Conservation (phyloP, 169 alveolate genomes). For the Cryptosporidium ubiquitum region DNA sequence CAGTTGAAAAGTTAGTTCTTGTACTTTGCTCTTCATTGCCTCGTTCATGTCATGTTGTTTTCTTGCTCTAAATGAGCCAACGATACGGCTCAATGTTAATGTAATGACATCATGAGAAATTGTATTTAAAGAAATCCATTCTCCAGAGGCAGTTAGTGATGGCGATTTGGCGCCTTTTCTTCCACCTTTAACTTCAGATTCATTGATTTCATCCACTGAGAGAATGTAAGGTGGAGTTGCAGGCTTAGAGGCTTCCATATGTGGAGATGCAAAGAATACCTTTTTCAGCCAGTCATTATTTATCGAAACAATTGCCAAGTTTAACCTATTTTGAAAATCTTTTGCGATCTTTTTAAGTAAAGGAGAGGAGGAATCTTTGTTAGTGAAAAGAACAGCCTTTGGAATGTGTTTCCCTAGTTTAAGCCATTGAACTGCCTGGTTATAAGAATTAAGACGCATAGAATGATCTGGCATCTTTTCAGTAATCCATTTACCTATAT, state of each 20-base stretch:
- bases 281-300: constrained; percentile 34
- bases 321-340: constrained; percentile 52
- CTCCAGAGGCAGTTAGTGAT: constrained; percentile 49
- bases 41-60: constrained; percentile 25
- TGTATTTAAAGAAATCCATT: constrained; percentile 59
- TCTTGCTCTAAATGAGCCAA: constrained; percentile 68
- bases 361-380: constrained; percentile 49
- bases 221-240: constrained; percentile 45
- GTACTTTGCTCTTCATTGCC: constrained; percentile 21
- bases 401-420: constrained; percentile 46
- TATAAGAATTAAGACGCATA: constrained; percentile 7
- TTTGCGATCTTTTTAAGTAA: constrained; percentile 65
- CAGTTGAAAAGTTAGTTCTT: constrained; percentile 9
- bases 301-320: constrained; percentile 37
- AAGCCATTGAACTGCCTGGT: constrained; percentile 53
- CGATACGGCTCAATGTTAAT: constrained; percentile 57
- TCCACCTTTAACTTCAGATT: background rate
- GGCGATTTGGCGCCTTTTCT: background rate
- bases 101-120: constrained; percentile 62
- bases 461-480: constrained; percentile 70
- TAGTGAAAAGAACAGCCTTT: constrained; percentile 67
- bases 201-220: constrained; percentile 49
- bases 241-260: constrained; percentile 57
- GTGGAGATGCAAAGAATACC: constrained; percentile 52
- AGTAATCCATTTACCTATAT: constrained; percentile 66